Conservation (phyloP, 2,329 filamentous ascomycete genomes). For the Aureobasidium mangrovei region DNA sequence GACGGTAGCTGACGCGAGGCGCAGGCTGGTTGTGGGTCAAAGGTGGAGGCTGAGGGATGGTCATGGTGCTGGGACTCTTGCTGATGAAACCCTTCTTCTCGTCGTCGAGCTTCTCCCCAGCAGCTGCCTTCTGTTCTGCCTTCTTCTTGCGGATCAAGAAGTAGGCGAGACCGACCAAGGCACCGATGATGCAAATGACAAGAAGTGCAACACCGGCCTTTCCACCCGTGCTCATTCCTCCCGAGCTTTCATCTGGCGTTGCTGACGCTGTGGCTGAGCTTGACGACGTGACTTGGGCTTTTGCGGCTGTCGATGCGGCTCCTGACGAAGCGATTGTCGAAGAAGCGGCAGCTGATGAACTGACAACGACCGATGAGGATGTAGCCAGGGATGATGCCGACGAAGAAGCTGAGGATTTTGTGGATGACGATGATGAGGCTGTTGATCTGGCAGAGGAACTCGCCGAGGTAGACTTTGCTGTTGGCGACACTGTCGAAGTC, state of each 20-base stretch:
- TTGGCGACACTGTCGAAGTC: not conserved
- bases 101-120: constrained; percentile 24
- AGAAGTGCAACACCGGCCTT: constrained; percentile 84
- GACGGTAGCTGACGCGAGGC: constrained; percentile 76
- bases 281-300: constrained; percentile 3
- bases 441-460: constrained; percentile 1
- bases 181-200: constrained; percentile 59
- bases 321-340: constrained; percentile 9
- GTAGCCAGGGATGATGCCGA: not conserved
- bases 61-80: constrained; percentile 19
- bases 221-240: constrained; percentile 37
- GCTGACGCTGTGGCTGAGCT: constrained; percentile 5
- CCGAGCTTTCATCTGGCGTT: not conserved
- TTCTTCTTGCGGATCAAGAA: constrained; percentile 67
- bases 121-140: constrained; percentile 42
- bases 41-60: constrained; percentile 27
- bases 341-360: constrained; percentile 10
- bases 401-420: constrained; percentile 5
- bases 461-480: not conserved
- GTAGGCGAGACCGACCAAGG: constrained; percentile 59
- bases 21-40: constrained; percentile 45
- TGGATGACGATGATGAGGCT: not conserved
- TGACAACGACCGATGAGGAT: constrained; percentile 1
- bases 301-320: not conserved
- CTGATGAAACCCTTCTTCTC: constrained; percentile 31